Evolutionary conservation across 2,329 filamentous ascomycete species (phyloP), one percentile per base, ranked within the genome.

Genomic region (Raffaelea deltoideospora): DNA sequence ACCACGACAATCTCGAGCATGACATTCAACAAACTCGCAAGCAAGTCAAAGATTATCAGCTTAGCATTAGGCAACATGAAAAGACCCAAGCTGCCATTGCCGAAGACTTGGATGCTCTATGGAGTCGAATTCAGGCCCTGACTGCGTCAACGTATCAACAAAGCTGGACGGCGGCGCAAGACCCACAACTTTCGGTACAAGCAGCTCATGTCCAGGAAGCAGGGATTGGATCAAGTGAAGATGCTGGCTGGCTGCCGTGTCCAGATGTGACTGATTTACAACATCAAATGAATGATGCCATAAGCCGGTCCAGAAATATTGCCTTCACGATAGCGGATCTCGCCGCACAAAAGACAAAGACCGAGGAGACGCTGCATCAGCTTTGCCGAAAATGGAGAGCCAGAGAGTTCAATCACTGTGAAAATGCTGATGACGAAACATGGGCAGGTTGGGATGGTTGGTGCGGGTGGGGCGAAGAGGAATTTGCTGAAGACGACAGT

Each of bases 401-500:
- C n/a, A 24, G 38, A 3, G 35, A 43, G 21, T 40, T 41, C 17
- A 32, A 35, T 6, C 26, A 10, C 10, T 29, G 21, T 15, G 20
- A 26, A 15, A 11, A 20, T 2, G 23, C 9, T 2, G 27, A 34
- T 6, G n/a, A 20, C 4, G 10, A 15, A 5, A 21, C 11, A 1
- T 26, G 30, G 22, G 17, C 17, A 11, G 41, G 31, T 3, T 43
- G 42, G 40, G n/a, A 39, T 15, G 42, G 34, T 5, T 43, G 42
- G 42, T 38, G 37, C 15, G 33, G 35, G 10, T 43, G 42, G 9
- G n/a, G 33, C n/a, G n/a, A n/a, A n/a, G n/a, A n/a, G n/a, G n/a
- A n/a, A n/a, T n/a, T n/a, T n/a, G n/a, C n/a, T n/a, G n/a, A n/a
- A n/a, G n/a, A n/a, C n/a, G n/a, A n/a, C n/a, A n/a, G n/a, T n/a